Evolutionary conservation across 257 asterid genomes (phyloP).

Genomic region (Pogostemon cablin): DNA sequence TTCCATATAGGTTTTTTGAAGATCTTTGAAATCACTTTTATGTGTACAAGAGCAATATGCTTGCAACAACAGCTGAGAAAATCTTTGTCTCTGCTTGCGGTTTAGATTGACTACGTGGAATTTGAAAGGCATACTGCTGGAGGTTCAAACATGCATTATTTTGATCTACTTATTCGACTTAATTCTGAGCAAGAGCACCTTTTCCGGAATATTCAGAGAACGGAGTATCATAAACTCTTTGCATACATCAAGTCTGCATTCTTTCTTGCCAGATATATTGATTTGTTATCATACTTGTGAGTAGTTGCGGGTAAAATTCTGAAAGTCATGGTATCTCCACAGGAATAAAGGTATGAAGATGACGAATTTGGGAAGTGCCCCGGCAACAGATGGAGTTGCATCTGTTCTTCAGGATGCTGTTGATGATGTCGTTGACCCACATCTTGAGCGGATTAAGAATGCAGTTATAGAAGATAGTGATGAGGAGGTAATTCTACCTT

Average conservation of each 20-base stretch:
- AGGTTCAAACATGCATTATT: constrained; percentile 89
- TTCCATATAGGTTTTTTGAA: constrained; percentile 2
- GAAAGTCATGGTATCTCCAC: constrained; percentile 27
- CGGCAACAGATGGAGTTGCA: constrained; percentile 57
- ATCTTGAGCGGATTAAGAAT: constrained; percentile 77
- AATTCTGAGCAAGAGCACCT: constrained; percentile 87
- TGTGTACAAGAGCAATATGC: constrained; percentile 6
- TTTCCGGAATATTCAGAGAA: constrained; percentile 86
- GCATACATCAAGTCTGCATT: constrained; percentile 62
- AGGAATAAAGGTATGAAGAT: constrained; percentile 76
- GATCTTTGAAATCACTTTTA: not conserved
- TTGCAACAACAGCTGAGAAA: constrained; percentile 26
- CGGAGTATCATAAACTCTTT: constrained; percentile 68
- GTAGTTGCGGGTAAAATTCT: constrained; percentile 9
- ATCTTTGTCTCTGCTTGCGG: constrained; percentile 5
- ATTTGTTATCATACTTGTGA: not conserved
- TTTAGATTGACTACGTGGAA: constrained; percentile 79
- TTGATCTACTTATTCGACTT: constrained; percentile 79
- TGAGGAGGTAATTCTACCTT: constrained; percentile 63
- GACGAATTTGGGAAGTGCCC: constrained; percentile 57
- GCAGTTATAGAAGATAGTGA: constrained; percentile 70
- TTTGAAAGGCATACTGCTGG: constrained; percentile 92
- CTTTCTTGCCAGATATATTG: constrained; percentile 17
- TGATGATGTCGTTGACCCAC: constrained; percentile 84
- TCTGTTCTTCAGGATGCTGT: constrained; percentile 54